Base-by-base conservation (phyloP, 2,329 filamentous ascomycete genomes). In the Diaporthe destruens region DNA sequence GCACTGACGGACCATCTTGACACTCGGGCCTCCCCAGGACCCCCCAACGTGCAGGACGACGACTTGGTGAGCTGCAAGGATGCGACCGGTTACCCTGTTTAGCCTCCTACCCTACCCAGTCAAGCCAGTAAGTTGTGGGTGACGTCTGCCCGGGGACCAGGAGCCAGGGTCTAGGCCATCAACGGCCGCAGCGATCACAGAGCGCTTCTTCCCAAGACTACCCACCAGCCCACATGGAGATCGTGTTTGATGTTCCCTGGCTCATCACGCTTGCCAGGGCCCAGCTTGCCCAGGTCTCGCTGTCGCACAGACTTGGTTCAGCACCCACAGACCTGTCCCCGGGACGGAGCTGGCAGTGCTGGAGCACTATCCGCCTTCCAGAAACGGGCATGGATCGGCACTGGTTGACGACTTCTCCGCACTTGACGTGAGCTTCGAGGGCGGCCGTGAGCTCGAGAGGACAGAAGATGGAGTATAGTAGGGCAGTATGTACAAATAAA, bases 61-160 rank as follows among this genome's bases (percentile, higher is more conserved):
- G 23, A 8, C n/a, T 0, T 51, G 47, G 47, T 51, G 32, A 5
- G 57, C 29, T 57, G 39, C 57, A 61, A 44, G 57, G 57, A 61
- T 61, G 7, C 36, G 36, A 12, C 36, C 12, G 36, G 9, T 14
- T 11, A 12, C 9, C 36, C 36, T 12, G 36, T 12, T 42, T 42
- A 42, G 39, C 56, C 23, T 61, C 39, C 23, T 44, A 61, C 56
- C 39, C 8, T 32, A 32, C 44, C 9, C 20, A n/a, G 44, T 49
- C n/a, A n/a, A n/a, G n/a, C n/a, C n/a, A n/a, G n/a, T 29, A 49
- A 49, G 20, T n/a, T n/a, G 39, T 29, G 47, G 44, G 61, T 53
- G 61, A 66, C 61, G 61, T 66, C 61, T 53, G 47, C 47, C 47
- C 57, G 57, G 23, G 47, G 47, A 16, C 47, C 32, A 53, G 61